phyloP scores from a whole-genome alignment of 495 filamentous ascomycete species.

The Penicillium mononematosum region DNA sequence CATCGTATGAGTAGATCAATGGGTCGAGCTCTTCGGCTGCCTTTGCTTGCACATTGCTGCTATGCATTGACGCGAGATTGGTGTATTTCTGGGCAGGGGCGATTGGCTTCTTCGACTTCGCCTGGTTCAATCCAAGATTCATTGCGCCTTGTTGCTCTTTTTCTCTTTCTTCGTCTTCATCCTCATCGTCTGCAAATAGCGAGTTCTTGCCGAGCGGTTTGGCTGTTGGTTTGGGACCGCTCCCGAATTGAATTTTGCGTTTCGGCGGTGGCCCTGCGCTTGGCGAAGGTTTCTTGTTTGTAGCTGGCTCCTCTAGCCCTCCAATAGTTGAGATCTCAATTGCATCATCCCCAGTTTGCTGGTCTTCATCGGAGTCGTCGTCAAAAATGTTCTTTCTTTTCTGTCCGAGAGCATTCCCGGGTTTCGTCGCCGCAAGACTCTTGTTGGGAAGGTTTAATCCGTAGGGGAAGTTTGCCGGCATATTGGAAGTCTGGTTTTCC shows the following conservation, averaged over 20 bases:
- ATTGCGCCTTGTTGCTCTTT: conserved; percentile 22
- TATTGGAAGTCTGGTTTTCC: conserved; percentile 6
- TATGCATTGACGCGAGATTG: conserved; percentile 52
- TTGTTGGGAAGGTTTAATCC: conserved; percentile 60
- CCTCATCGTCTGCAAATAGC: conserved; percentile 44
- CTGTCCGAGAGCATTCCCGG: conserved; percentile 32
- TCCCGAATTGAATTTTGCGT: conserved; percentile 35
- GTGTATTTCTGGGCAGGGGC: conserved; percentile 34
- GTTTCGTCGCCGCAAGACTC: conserved; percentile 24
- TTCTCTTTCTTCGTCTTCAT: conserved; percentile 33
- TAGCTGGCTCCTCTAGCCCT: conserved; percentile 32
- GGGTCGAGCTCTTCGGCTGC: conserved; percentile 50
- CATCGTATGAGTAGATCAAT: conserved; percentile 58
- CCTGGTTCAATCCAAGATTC: conserved; percentile 21
- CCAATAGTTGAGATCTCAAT: conserved; percentile 46
- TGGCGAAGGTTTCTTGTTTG: conserved; percentile 16
- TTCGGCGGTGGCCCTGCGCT: conserved; percentile 32
- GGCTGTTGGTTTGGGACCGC: conserved; percentile 23
- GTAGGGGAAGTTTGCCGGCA: conserved; percentile 49
- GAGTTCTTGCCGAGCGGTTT: conserved; percentile 43
- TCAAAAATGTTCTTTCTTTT: conserved; percentile 53
- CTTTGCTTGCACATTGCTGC: conserved; percentile 47
- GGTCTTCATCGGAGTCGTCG: conserved; percentile 46
- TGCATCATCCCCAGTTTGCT: conserved; percentile 19
- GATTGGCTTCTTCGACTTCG: conserved; percentile 17